phyloP scores from a whole-genome alignment of 2,329 filamentous ascomycete genomes.

The Aspergillus viridinutans region DNA sequence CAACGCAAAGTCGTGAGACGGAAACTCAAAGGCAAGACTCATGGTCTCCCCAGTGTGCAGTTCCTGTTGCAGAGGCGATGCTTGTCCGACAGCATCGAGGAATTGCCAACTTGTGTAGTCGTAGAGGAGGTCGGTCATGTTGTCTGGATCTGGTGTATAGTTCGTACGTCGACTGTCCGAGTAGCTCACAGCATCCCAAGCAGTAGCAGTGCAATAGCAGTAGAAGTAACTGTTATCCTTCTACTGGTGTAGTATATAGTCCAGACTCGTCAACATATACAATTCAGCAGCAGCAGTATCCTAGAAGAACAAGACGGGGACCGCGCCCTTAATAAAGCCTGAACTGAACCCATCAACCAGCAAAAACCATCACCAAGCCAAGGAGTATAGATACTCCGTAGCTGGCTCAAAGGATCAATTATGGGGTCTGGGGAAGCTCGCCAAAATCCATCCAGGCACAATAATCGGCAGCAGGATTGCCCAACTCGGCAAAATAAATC shows the following conservation, averaged over 20 bases:
- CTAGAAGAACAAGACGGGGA: not conserved
- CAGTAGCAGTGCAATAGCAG: no score
- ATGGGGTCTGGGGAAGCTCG: not conserved
- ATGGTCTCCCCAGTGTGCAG: not conserved
- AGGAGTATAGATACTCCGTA: no score
- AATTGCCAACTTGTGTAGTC: constrained; percentile 9
- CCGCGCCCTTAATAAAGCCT: not conserved
- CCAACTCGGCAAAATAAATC: constrained; percentile 2
- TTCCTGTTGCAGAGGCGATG: not conserved
- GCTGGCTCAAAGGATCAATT: not conserved
- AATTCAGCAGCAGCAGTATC: not conserved
- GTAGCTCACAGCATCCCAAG: not conserved
- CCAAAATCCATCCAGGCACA: not conserved
- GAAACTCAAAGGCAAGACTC: not conserved
- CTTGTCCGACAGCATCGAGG: constrained; percentile 7
- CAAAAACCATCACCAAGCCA: no score
- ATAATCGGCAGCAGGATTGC: not conserved
- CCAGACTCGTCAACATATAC: not conserved
- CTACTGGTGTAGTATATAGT: not conserved
- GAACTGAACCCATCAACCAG: not conserved
- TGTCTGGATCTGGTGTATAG: not conserved
- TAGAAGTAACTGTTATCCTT: not conserved
- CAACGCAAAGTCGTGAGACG: not conserved
- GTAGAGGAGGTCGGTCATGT: constrained; percentile 8
- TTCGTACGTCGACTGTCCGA: not conserved